These are phyloP conservation scores for Kodamaea sp. DNA, from an alignment of 1,139 yeast species.

Conservation along the genomic window DNA sequence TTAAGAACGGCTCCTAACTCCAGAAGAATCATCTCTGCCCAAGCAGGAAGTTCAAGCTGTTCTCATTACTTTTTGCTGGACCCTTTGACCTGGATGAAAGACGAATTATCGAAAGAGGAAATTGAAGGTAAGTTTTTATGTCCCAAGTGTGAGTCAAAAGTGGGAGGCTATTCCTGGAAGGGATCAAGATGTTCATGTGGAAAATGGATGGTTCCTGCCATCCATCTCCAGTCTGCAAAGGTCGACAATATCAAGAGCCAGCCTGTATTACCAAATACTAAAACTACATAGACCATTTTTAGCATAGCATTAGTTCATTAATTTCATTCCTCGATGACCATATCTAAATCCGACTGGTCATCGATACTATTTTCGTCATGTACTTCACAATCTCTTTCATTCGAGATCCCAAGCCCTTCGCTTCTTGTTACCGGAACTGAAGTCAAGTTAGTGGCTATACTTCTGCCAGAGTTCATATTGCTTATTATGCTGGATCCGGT, in stretches of 20 bases:
- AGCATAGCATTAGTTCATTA: background rate
- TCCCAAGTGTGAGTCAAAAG: slow-evolving; percentile 79
- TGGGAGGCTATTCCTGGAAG: slow-evolving; percentile 93
- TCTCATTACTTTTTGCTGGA: slow-evolving; percentile 81
- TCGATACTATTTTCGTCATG: slow-evolving; percentile 18
- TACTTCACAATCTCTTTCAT: slow-evolving; percentile 9
- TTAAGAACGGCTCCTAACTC: slow-evolving; percentile 62
- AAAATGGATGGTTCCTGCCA: slow-evolving; percentile 92
- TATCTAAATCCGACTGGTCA: slow-evolving; percentile 46
- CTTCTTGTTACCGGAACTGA: slow-evolving; percentile 16
- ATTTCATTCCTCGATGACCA: slow-evolving; percentile 44
- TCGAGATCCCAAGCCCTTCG: slow-evolving; percentile 2
- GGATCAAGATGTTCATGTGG: slow-evolving; percentile 96
- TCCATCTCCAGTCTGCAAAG: slow-evolving; percentile 77
- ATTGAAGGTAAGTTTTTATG: slow-evolving; percentile 86
- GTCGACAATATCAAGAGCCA: slow-evolving; percentile 59
- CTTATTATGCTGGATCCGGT: slow-evolving; percentile 10
- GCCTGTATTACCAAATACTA: background rate
- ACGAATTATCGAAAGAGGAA: slow-evolving; percentile 65
- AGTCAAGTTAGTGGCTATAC: slow-evolving; percentile 23
- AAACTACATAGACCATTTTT: background rate
- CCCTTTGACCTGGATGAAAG: slow-evolving; percentile 90
- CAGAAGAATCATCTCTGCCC: slow-evolving; percentile 52
- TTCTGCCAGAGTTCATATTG: slow-evolving; percentile 19
- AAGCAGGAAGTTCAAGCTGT: slow-evolving; percentile 60